Conservation (phyloP, 768 basidiomycete species). For the Xerocomus potaroensis region DNA sequence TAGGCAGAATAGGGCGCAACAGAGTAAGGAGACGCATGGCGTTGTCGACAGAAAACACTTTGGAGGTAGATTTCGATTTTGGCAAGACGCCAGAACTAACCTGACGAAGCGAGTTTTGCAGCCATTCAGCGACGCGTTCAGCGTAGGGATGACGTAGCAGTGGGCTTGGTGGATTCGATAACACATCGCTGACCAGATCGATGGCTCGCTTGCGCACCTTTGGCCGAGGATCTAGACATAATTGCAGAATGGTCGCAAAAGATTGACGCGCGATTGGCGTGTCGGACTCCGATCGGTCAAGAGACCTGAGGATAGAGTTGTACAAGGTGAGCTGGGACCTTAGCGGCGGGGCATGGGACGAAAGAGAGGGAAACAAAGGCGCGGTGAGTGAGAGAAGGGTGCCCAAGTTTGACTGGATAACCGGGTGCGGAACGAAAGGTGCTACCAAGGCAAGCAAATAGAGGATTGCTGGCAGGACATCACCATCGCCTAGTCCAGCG, state of each 20-base stretch:
- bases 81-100: constrained; percentile 57
- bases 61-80: constrained; percentile 52
- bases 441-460: constrained; percentile 34
- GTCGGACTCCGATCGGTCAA: constrained; percentile 72
- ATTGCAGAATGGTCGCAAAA: constrained; percentile 79
- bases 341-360: constrained; percentile 67
- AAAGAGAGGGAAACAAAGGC: constrained; percentile 70
- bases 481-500: constrained; percentile 67
- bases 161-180: constrained; percentile 75
- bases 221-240: constrained; percentile 83
- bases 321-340: constrained; percentile 84
- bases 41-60: constrained; percentile 59
- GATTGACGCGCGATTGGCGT: constrained; percentile 66
- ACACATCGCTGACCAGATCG: constrained; percentile 75
- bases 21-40: constrained; percentile 77
- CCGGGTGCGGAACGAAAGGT: constrained; percentile 61
- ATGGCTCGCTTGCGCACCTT: constrained; percentile 92
- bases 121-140: constrained; percentile 76
- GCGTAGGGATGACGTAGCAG: constrained; percentile 82
- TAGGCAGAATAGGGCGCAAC: constrained; percentile 55
- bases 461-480: constrained; percentile 31
- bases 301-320: constrained; percentile 58
- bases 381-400: constrained; percentile 70
- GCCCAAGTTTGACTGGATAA: constrained; percentile 71
- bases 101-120: constrained; percentile 60